These are phyloP conservation scores for Amanita molliuscula DNA, from an alignment of 768 basidiomycete genomes.

Conservation along the genomic window DNA sequence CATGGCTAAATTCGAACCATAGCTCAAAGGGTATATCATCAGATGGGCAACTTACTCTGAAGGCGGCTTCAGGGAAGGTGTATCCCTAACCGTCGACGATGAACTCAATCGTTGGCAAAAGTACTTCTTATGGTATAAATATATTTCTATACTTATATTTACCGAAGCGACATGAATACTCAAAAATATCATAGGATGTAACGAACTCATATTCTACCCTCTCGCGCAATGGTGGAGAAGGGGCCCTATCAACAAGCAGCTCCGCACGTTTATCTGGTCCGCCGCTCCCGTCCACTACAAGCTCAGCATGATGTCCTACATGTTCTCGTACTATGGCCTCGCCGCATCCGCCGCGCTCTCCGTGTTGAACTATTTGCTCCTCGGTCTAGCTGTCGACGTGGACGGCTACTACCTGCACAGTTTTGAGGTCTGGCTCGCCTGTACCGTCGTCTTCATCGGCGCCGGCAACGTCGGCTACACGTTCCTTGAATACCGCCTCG, in stretches of 20 bases:
- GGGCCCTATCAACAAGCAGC: slow-evolving; percentile 79
- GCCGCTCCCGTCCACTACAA: slow-evolving; percentile 75
- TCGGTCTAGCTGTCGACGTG: slow-evolving; percentile 50
- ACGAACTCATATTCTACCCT: slow-evolving; percentile 81
- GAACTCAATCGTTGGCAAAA: slow-evolving; percentile 93
- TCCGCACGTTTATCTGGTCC: slow-evolving; percentile 71
- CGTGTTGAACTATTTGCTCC: slow-evolving; percentile 58
- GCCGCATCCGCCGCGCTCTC: slow-evolving; percentile 55
- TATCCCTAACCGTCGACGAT: slow-evolving; percentile 81
- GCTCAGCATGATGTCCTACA: slow-evolving; percentile 66
- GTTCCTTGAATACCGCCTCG: slow-evolving; percentile 59
- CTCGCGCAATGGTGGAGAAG: slow-evolving; percentile 63
- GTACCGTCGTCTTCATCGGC: slow-evolving; percentile 60
- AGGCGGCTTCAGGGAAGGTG: slow-evolving; percentile 86
- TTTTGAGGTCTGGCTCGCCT: slow-evolving; percentile 68
- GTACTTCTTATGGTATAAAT: slow-evolving; percentile 64
- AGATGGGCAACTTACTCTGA: slow-evolving; percentile 82
- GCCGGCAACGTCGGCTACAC: slow-evolving; percentile 62
- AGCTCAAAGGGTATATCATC: slow-evolving; percentile 61
- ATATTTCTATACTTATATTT: too few relatives aligned
- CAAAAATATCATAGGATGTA: slow-evolving; percentile 36
- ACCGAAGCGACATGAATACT: slow-evolving; percentile 5
- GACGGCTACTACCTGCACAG: slow-evolving; percentile 66
- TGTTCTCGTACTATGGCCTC: slow-evolving; percentile 57
- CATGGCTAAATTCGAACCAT: background rate